Conservation (phyloP, 441 rosid genomes). For the Gossypium davidsonii region DNA sequence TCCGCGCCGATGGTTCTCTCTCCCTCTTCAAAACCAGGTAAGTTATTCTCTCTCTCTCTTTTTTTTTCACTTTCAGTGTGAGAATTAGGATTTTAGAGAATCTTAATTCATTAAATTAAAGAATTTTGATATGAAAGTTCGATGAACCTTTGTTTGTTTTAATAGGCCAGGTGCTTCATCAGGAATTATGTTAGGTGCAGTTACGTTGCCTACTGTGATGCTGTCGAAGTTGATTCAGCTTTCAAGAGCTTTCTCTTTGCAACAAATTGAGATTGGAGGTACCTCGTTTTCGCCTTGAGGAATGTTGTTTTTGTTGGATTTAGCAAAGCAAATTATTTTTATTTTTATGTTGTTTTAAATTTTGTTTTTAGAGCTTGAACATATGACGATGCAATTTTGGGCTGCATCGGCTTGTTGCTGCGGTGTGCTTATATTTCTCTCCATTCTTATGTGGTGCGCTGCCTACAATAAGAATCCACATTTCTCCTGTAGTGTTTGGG, state of each 20-base stretch:
- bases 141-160: slow-evolving; percentile 10
- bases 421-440: slow-evolving; percentile 61
- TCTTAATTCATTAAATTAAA: neutral
- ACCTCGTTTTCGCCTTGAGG: neutral
- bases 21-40: slow-evolving; percentile 60
- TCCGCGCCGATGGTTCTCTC: slow-evolving; percentile 44
- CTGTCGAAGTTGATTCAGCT: slow-evolving; percentile 70
- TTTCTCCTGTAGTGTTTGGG: slow-evolving; percentile 30
- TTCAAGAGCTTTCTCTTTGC: slow-evolving; percentile 49
- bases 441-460: slow-evolving; percentile 30
- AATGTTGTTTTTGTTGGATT: neutral
- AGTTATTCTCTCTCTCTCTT: too few species aligned
- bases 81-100: neutral
- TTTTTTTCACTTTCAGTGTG: neutral
- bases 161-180: slow-evolving; percentile 81
- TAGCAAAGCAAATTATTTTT: neutral
- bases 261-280: slow-evolving; percentile 55
- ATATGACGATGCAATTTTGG: slow-evolving; percentile 79
- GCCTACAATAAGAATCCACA: slow-evolving; percentile 14
- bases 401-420: slow-evolving; percentile 58
- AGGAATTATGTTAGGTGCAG: slow-evolving; percentile 79
- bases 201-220: slow-evolving; percentile 74
- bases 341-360: slow-evolving; percentile 3
- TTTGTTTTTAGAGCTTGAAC: slow-evolving; percentile 49
- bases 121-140: neutral